These are phyloP conservation scores for Aspergillus funiculosus DNA, from an alignment of 495 filamentous ascomycete genomes.

Conservation along the genomic window DNA sequence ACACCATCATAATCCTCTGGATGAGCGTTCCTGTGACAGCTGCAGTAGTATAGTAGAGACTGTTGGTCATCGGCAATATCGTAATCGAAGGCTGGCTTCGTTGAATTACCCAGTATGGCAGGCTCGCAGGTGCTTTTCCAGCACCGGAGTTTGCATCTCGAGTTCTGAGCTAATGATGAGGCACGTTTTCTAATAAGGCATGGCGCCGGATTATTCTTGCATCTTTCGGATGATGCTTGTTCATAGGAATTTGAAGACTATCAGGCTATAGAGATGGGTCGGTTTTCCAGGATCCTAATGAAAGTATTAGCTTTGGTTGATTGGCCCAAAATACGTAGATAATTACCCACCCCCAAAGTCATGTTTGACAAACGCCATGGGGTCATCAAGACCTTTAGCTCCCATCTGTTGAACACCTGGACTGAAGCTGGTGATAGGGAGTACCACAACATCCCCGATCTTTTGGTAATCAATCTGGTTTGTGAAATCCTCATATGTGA, in stretches of 20 bases:
- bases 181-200: too few relatives aligned
- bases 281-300: conserved; percentile 72
- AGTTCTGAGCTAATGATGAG: too few relatives aligned
- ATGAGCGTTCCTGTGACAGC: too few relatives aligned
- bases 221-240: too few relatives aligned
- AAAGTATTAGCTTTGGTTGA: conserved; percentile 6
- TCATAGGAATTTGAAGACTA: not conserved
- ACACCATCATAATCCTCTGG: too few relatives aligned
- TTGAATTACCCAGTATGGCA: too few relatives aligned
- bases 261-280: conserved; percentile 40
- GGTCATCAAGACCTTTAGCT: conserved; percentile 82
- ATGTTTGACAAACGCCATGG: conserved; percentile 97
- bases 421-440: conserved; percentile 96
- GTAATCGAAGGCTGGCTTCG: too few relatives aligned
- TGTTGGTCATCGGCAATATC: too few relatives aligned
- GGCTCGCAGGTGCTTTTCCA: too few relatives aligned
- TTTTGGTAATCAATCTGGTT: conserved; percentile 75
- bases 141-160: too few relatives aligned
- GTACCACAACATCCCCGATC: conserved; percentile 86
- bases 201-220: too few relatives aligned
- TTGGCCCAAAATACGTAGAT: not conserved
- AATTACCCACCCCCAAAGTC: conserved; percentile 76
- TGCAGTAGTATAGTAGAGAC: too few relatives aligned
- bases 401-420: conserved; percentile 93
- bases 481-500: conserved; percentile 86